These are phyloP conservation scores for Apophysomyces ossiformis DNA, from an alignment of 371 early-diverging fungal genomes.

Conservation along the genomic window DNA sequence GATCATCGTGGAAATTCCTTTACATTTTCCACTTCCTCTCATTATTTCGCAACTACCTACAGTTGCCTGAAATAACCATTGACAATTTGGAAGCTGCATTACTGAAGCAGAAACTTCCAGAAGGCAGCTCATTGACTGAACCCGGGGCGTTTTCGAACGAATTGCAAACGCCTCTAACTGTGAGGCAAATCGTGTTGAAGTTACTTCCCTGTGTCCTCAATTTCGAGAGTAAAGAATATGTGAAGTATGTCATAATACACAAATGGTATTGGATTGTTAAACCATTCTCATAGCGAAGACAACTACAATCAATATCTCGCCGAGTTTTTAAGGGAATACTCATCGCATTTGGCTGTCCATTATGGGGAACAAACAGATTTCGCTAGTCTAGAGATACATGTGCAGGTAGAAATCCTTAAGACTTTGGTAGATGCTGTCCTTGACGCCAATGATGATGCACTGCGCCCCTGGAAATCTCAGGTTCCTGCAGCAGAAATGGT, in stretches of 20 bases:
- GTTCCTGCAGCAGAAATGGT: not conserved
- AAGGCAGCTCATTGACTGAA: not conserved
- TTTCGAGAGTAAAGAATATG: not conserved
- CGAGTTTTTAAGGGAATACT: not conserved
- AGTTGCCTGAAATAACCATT: conserved; percentile 9
- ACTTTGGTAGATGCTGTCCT: not conserved
- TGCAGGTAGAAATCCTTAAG: not conserved
- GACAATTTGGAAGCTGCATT: conserved; percentile 4
- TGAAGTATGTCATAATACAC: not conserved
- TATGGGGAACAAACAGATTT: not conserved
- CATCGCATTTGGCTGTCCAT: not conserved
- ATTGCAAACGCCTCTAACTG: not conserved
- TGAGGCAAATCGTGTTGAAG: not conserved
- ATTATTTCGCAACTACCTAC: not conserved
- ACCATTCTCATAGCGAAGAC: not conserved
- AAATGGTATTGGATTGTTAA: not conserved
- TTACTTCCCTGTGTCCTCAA: not conserved
- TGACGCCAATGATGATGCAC: not conserved
- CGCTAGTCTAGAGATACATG: not conserved
- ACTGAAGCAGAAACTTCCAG: not conserved
- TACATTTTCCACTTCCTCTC: conserved; percentile 12
- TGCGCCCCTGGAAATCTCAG: not conserved
- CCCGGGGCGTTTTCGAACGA: not conserved
- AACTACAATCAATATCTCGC: not conserved
- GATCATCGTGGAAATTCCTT: conserved; percentile 17